These are phyloP conservation scores for Juncus inflexus DNA, from an alignment of 176 grass and related monocot genomes.

Conservation along the genomic window DNA sequence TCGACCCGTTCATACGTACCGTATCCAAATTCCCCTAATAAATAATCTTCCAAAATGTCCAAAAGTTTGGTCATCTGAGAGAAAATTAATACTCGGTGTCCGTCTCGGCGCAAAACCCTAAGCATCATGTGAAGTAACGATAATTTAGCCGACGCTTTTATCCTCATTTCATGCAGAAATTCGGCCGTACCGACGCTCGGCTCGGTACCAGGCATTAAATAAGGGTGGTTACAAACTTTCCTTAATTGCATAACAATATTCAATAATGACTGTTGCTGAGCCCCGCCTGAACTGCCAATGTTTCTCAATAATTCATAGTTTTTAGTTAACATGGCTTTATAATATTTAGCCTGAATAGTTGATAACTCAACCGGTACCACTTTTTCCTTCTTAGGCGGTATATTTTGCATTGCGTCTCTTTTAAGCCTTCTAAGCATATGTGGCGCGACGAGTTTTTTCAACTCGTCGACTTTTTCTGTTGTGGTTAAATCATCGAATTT, in stretches of 20 bases:
- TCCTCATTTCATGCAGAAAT: conserved; percentile 97
- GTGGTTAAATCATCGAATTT: conserved; percentile 96
- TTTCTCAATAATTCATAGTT: conserved; percentile 92
- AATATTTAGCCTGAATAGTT: conserved; percentile 96
- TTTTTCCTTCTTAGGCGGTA: conserved; percentile 91
- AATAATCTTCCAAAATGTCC: conserved; percentile 98
- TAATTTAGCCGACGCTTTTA: conserved; percentile 96
- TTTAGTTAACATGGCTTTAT: conserved; percentile 95
- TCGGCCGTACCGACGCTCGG: conserved; percentile 78
- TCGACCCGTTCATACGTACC: conserved; percentile 96
- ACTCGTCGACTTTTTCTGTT: conserved; percentile 91
- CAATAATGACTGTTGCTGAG: conserved; percentile 69
- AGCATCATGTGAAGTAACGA: conserved; percentile 91
- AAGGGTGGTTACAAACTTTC: conserved; percentile 99
- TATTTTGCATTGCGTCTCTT: conserved; percentile 98
- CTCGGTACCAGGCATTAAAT: conserved; percentile 97
- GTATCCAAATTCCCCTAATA: conserved; percentile 69
- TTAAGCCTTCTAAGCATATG: conserved; percentile 96
- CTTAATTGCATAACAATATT: conserved; percentile 99
- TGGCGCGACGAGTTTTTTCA: conserved; percentile 98
- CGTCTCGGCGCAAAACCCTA: conserved; percentile 73
- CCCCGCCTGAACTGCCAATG: conserved; percentile 38
- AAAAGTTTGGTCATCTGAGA: conserved; percentile 99
- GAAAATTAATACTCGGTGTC: conserved; percentile 94
- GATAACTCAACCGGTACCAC: conserved; percentile 95